Evolutionary conservation across 495 filamentous ascomycete genomes (phyloP), one percentile per base, ranked within the genome.

Genomic region (Penicillium paxilli): DNA sequence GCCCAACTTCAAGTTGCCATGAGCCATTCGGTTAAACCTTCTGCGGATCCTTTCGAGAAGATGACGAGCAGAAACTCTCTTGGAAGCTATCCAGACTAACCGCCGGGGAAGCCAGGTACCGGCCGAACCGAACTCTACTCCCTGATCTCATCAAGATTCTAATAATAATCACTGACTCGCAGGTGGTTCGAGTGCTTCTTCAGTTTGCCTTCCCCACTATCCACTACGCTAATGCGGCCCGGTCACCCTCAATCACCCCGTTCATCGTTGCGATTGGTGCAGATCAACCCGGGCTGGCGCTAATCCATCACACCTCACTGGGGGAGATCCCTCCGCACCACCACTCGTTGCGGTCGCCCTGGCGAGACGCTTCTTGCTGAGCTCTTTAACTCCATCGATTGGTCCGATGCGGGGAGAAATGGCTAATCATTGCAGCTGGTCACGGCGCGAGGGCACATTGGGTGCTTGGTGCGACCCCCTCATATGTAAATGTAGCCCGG

Each of bases 181-280:
- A 20, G n/a, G n/a, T 42, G 40, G 40, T 21, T 42, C 7, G 38
- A 21, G 8, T 23, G 20, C 32, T 35, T 54, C 44, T 47, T 47
- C 30, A 54, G 16, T 35, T 49, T n/a, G 28, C 38, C 35, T n/a
- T n/a, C n/a, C n/a, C n/a, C n/a, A n/a, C n/a, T n/a, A n/a, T 21
- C 50, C 51, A 54, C 53, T 44, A 24, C 62, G 59, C 64, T 67
- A 67, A 67, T 67, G 64, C 64, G 47, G 64, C 30, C 57, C 49
- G 35, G 42, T 67, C 64, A 67, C 64, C 49, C 26, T 54, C 26
- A 55, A 38, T 65, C 58, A 67, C 61, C 53, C 40, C 32, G 40
- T 28, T 42, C 30, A 37, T 51, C 46, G 28, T 33, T 45, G 14
- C 16, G 21, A 30, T 9, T 44, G 12, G 12, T 12, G 35, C 47